These are phyloP conservation scores for Fusarium oxysporum DNA, from an alignment of 2,329 filamentous ascomycete species.

Conservation along the genomic window DNA sequence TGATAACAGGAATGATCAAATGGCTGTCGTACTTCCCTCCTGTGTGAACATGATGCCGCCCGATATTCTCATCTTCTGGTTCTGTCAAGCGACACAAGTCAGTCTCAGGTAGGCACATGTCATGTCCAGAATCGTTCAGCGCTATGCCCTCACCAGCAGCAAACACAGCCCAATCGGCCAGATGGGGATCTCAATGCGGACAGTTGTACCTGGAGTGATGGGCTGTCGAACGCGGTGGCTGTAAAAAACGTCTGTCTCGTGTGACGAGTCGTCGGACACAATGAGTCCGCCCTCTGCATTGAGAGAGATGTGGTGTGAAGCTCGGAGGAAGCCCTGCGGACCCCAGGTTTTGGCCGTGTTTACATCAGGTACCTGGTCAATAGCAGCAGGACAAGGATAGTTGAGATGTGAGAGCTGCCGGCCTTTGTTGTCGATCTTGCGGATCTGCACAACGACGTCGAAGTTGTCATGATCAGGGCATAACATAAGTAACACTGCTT, in stretches of 20 bases:
- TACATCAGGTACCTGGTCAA: not conserved
- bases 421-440: slow-evolving; percentile 7
- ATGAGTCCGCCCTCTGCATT: not conserved
- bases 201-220: not conserved
- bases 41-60: not conserved
- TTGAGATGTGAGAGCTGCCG: not conserved
- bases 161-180: not conserved
- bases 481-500: slow-evolving; percentile 15
- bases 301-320: not conserved
- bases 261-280: not conserved
- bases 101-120: not conserved
- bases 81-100: not conserved
- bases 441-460: slow-evolving; percentile 53
- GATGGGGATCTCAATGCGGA: not conserved
- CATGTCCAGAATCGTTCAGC: not conserved
- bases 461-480: slow-evolving; percentile 54
- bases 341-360: not conserved
- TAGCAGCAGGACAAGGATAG: not conserved
- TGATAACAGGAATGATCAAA: not conserved
- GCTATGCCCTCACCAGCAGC: not conserved
- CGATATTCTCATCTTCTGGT: not conserved
- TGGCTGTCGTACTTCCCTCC: not conserved
- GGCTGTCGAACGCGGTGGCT: not conserved
- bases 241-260: not conserved
- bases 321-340: not conserved